Evolutionary conservation across 2,329 filamentous ascomycete genomes (phyloP), one percentile per base, ranked within the genome.

Genomic region (Neofusicoccum umdonicola): DNA sequence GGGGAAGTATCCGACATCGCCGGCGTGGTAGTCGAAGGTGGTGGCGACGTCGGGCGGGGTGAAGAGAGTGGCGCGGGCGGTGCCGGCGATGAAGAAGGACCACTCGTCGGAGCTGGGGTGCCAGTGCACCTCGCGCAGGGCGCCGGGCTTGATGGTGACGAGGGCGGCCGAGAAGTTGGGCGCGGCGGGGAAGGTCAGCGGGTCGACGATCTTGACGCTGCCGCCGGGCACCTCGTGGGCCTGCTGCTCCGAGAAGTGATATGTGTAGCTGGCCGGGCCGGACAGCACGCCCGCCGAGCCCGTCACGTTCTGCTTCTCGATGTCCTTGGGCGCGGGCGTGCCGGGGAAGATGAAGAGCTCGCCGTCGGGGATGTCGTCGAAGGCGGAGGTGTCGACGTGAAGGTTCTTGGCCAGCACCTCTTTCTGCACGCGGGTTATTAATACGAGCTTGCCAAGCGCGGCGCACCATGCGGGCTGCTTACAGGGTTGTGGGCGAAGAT

Each of bases 351-450:
- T 85, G 67, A 83, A 85, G 41, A 83, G 78, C 68, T 85, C 76
- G 39, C 77, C 78, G 1, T 76, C 65, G 0, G 83, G 83, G 2
- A 84, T 77, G 51, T 83, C 68, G 35, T 83, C 77, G 22, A 86
- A 83, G 7, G 79, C 80, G 2, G 78, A 75, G 39, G 82, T 71
- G 35, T 83, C 78, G 7, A 82, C 76, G 35, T 81, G 76, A 35
- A 87, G 77, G 68, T 87, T 80, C 73, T 87, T 87, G 34, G 84
- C 80, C 48, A 87, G 77, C 2, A 87, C 82, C 39, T 76, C 75
- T 74, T 76, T 78, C 77, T 79, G 15, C 4, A 35, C 6, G 4
- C 13, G 11, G 11, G 6, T 37, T 47, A n/a, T 60, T 47, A 62
- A 17, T 17, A 15, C 17, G 31, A 9, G n/a, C 9, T 22, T 37